Evolutionary conservation across 2,329 filamentous ascomycete genomes (phyloP).

Genomic region (Xylariomycetidae sp.): DNA sequence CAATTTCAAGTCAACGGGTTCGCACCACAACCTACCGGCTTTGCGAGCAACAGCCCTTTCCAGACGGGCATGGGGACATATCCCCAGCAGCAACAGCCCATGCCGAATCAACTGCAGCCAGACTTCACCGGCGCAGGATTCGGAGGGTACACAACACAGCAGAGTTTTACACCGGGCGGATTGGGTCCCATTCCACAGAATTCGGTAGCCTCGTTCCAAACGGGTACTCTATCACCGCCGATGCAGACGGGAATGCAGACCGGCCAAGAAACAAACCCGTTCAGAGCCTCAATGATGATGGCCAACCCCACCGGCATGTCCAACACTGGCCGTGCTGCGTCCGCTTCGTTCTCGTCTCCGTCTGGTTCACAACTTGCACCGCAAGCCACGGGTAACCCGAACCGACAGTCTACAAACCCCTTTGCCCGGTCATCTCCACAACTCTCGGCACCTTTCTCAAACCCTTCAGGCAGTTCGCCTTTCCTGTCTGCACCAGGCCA

Average conservation of each 20-base stretch:
- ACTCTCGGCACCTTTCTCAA: conserved; percentile 30
- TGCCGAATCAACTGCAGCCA: conserved; percentile 38
- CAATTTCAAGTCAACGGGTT: conserved; percentile 26
- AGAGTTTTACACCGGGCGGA: conserved; percentile 45
- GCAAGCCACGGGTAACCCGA: conserved; percentile 21
- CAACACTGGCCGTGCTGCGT: conserved; percentile 5
- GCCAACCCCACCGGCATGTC: conserved; percentile 45
- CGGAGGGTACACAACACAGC: conserved; percentile 70
- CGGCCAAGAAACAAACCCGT: conserved; percentile 73
- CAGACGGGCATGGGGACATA: conserved; percentile 28
- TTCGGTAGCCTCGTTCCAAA: conserved; percentile 44
- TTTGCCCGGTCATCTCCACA: conserved; percentile 66
- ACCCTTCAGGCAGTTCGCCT: conserved; percentile 31
- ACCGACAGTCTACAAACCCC: conserved; percentile 73
- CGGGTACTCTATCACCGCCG: conserved; percentile 33
- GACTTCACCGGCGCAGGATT: conserved; percentile 69
- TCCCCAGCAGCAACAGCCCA: conserved; percentile 32
- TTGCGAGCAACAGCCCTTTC: conserved; percentile 36
- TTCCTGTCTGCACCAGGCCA: conserved; percentile 37
- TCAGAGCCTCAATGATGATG: conserved; percentile 83
- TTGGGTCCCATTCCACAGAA: conserved; percentile 55
- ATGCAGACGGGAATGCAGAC: conserved; percentile 36
- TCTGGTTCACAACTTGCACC: conserved; percentile 27
- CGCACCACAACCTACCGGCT: conserved; percentile 29
- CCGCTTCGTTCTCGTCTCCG: conserved; percentile 34